Conservation (phyloP, 257 asterid species). For the Plantago ovata region DNA sequence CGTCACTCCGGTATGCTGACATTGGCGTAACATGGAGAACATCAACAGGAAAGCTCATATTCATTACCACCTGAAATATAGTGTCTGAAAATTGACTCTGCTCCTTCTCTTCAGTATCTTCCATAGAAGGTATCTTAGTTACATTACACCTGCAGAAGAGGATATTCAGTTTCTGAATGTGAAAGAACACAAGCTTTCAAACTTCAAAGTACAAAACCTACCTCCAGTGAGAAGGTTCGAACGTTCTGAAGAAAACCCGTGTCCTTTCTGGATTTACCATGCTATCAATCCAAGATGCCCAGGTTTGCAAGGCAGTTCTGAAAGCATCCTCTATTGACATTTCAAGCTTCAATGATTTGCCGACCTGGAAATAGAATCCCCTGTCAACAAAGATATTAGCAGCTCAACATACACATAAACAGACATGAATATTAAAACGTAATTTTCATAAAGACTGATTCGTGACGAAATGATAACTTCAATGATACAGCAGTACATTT, state of each 20-base stretch:
- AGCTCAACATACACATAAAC: too few species aligned
- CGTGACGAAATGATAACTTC: too few species aligned
- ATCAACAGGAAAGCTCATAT: background rate
- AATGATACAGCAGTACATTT: too few species aligned
- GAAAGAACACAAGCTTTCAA: too few species aligned
- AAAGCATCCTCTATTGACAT: conserved; percentile 9
- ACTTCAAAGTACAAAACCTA: background rate
- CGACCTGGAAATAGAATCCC: conserved; percentile 9
- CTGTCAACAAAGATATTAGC: background rate
- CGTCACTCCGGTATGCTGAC: conserved; percentile 3
- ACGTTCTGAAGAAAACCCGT: conserved; percentile 7
- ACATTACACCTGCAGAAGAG: background rate
- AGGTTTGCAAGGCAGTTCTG: conserved; percentile 1
- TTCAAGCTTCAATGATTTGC: conserved; percentile 1
- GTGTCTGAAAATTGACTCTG: background rate
- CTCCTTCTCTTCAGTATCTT: background rate
- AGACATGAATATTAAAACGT: too few species aligned
- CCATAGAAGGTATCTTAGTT: background rate
- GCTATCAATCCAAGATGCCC: conserved; percentile 6
- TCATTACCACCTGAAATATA: background rate
- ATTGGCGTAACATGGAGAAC: conserved; percentile 4
- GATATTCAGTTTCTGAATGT: too few species aligned
- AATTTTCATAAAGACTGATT: too few species aligned
- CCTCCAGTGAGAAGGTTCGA: conserved; percentile 10
- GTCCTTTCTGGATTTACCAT: conserved; percentile 7